These are phyloP conservation scores for Xylaria palmicola DNA, from an alignment of 495 filamentous ascomycete species.

Conservation along the genomic window DNA sequence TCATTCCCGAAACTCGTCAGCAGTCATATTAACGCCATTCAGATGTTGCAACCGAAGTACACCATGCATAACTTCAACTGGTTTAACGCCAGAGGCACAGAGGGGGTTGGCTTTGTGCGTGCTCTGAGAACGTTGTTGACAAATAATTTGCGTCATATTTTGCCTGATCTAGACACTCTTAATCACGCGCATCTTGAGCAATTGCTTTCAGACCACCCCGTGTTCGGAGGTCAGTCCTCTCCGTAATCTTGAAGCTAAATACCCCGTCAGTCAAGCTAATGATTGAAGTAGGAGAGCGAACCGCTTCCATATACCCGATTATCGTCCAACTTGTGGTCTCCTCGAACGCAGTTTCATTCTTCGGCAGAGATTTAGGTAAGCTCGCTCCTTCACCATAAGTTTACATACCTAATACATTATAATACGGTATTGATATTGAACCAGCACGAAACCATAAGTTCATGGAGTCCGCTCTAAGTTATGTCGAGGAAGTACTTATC, in stretches of 20 bases:
- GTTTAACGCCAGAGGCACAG: slow-evolving; percentile 24
- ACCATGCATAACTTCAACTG: slow-evolving; percentile 33
- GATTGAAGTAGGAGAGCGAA: neutral
- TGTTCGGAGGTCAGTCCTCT: slow-evolving; percentile 14
- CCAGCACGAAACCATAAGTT: slow-evolving; percentile 22
- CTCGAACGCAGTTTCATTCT: slow-evolving; percentile 19
- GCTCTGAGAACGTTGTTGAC: slow-evolving; percentile 30
- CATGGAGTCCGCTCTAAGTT: slow-evolving; percentile 16
- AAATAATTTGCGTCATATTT: slow-evolving; percentile 21
- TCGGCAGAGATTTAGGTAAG: slow-evolving; percentile 20
- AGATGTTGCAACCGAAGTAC: slow-evolving; percentile 30
- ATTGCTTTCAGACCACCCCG: neutral
- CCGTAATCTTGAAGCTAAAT: neutral
- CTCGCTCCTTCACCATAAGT: neutral
- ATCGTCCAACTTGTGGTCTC: slow-evolving; percentile 9
- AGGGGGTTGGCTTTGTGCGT: slow-evolving; percentile 27
- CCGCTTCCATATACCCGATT: slow-evolving; percentile 4
- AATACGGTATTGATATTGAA: neutral
- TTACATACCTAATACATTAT: neutral
- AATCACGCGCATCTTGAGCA: slow-evolving; percentile 3
- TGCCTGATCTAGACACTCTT: slow-evolving; percentile 6
- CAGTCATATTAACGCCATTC: neutral
- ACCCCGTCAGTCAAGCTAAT: neutral
- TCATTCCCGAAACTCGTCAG: neutral
- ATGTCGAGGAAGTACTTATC: slow-evolving; percentile 20